Evolutionary conservation across 2,329 filamentous ascomycete species (phyloP).

Genomic region (Aureobasidium sp.): DNA sequence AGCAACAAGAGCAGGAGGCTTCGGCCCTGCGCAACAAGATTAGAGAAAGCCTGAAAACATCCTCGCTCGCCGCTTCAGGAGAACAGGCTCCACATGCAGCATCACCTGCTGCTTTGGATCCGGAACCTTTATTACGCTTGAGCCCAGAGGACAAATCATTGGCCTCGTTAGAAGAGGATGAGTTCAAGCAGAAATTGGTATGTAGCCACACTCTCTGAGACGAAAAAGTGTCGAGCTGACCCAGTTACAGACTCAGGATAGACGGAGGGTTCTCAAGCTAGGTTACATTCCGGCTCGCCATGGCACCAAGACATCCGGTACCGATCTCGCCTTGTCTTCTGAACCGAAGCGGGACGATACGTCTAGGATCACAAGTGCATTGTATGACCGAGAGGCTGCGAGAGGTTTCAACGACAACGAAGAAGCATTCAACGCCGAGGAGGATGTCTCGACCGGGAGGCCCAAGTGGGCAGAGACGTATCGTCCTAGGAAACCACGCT

Average conservation of each 20-base stretch:
- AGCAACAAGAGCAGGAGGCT: constrained; percentile 61
- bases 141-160: constrained; percentile 54
- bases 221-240: not conserved
- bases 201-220: constrained; percentile 18
- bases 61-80: not conserved
- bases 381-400: constrained; percentile 89
- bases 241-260: constrained; percentile 39
- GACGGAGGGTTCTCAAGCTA: constrained; percentile 53
- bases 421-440: constrained; percentile 89
- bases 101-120: constrained; percentile 40
- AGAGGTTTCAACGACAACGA: constrained; percentile 88
- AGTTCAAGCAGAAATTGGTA: constrained; percentile 50
- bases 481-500: constrained; percentile 81
- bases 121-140: constrained; percentile 57
- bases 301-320: not conserved
- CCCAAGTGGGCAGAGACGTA: constrained; percentile 80
- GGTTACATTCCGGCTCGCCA: constrained; percentile 52
- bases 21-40: constrained; percentile 27
- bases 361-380: constrained; percentile 74
- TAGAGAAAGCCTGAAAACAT: not conserved
- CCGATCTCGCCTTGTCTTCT: not conserved
- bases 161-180: constrained; percentile 48
- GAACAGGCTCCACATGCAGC: not conserved
- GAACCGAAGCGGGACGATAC: constrained; percentile 52
- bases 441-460: constrained; percentile 57